Evolutionary conservation across 2,329 filamentous ascomycete species (phyloP).

Genomic region (Fusarium nurragi): DNA sequence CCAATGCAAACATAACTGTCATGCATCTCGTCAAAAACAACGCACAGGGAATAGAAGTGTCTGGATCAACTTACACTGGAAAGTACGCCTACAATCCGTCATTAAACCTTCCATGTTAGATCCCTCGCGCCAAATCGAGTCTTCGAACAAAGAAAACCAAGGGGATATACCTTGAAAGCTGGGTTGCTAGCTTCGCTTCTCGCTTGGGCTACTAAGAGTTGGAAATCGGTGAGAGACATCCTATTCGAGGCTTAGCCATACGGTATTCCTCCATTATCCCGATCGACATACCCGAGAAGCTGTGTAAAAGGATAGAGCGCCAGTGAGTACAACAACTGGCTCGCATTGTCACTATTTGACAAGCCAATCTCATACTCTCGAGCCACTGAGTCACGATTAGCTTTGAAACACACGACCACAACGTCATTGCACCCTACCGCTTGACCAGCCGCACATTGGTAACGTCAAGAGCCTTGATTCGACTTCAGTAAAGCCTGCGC

Average conservation of each 20-base stretch:
- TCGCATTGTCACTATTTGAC: constrained; percentile 64
- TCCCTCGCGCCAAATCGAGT: not conserved
- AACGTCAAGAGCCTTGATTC: constrained; percentile 72
- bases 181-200: constrained; percentile 63
- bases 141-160: not conserved
- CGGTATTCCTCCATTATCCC: not conserved
- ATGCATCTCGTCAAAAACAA: constrained; percentile 21
- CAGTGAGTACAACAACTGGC: constrained; percentile 63
- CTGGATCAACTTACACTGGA: constrained; percentile 60
- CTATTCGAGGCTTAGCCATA: constrained; percentile 47
- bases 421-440: constrained; percentile 56
- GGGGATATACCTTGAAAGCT: constrained; percentile 61
- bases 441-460: constrained; percentile 76
- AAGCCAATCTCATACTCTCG: constrained; percentile 63
- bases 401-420: not conserved
- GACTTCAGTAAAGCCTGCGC: constrained; percentile 74
- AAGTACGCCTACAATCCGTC: constrained; percentile 64
- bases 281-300: constrained; percentile 54
- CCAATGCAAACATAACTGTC: constrained; percentile 70
- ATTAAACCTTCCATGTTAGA: constrained; percentile 7
- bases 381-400: constrained; percentile 51
- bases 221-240: constrained; percentile 66
- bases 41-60: not conserved
- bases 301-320: constrained; percentile 67
- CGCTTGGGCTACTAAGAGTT: constrained; percentile 66